Base-by-base conservation (phyloP, 805 yeast species). In the Wickerhamomyces tratensis region DNA sequence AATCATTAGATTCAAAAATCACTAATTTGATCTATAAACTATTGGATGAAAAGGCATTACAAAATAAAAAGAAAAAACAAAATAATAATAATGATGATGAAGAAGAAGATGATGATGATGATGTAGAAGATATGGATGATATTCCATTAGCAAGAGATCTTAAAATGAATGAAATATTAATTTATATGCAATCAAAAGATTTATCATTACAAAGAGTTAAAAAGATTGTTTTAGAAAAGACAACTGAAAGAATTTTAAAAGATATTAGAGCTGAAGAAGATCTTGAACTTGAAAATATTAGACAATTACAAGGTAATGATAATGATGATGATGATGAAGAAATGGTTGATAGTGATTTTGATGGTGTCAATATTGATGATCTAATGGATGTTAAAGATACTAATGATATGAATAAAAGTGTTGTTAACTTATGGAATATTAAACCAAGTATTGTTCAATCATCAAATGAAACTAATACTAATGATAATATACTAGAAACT, bases 391-490 rank as follows among this genome's bases (percentile, higher is more conserved):
- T 74, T 6, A 67, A 65, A 39, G 86, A 85, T 43, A 57, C 69
- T 4, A 89, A 89, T 52, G 65, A 73, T 5, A 72, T 87, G 64
- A 91, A 91, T 59, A 86, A 81, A 54, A 76, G 82, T 20, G 82
- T 89, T 3, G 84, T 84, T 0, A 70, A 77, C 15, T 59, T 78
- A 39, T 89, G 97, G 96, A 71, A 65, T 33, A 49, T 61, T 12
- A 58, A 57, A 50, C 47, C 53, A 35, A 20, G 20, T 4, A 4
- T 20, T 20, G 20, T 20, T 20, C 20, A 2, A 20, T 20, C 20
- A 33, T 25, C 41, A 7, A 44, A 29, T 20, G 46, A 45, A 8
- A 44, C 41, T 8, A 36, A 27, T 15, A 45, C 46, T 6, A 44
- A 42, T 6, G 49, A 45, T 25, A 33, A 36, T 38, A 41, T 45